Base-by-base conservation (phyloP, 495 filamentous ascomycete genomes). In the Aspergillus asperescens region DNA sequence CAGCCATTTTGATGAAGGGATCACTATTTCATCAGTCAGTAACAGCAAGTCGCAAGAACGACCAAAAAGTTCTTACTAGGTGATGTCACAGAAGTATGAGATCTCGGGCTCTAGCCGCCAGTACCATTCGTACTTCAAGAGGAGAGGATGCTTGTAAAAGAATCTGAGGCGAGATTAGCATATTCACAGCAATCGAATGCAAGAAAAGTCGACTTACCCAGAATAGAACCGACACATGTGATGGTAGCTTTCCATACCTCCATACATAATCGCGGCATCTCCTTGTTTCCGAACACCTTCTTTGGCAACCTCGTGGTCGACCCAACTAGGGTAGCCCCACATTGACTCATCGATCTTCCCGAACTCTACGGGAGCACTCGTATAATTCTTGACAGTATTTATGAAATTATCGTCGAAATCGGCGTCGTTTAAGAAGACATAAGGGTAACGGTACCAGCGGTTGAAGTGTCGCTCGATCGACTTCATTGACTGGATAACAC, bases 71-170 rank as follows among this genome's bases (percentile, higher is more conserved):
- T 8, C 86, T 62, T 86, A 96, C 91, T 99, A 99, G 54, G 93
- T 99, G 57, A 99, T 96, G 61, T 99, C 93, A 68, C 93, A 99
- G 77, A 97, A 99, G 77, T 97, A 99, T 76, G 92, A 96, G 84
- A 99, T 97, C 70, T 99, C 93, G 64, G 93, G 93, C 82, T 99
- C 93, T 70, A 99, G 72, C 40, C 93, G 89, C 93, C 93, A 99
- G 75, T 99, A 99, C 93, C 93, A 99, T 66, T 96, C 89, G 73
- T 97, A 99, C 71, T 99, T 95, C 62, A 85, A 77, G 31, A 99
- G 81, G 19, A 97, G 82, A 56, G 91, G 87, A 62, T 99, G 93
- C 73, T 96, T 95, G 77, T 95, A 99, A 75, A 99, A 99, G 71
- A 90, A 89, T 32, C 91, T 94, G 29, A 57, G 18, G 19, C 2